Base-by-base conservation (phyloP, 2,329 filamentous ascomycete species). In the Elsinoe arachidis region DNA sequence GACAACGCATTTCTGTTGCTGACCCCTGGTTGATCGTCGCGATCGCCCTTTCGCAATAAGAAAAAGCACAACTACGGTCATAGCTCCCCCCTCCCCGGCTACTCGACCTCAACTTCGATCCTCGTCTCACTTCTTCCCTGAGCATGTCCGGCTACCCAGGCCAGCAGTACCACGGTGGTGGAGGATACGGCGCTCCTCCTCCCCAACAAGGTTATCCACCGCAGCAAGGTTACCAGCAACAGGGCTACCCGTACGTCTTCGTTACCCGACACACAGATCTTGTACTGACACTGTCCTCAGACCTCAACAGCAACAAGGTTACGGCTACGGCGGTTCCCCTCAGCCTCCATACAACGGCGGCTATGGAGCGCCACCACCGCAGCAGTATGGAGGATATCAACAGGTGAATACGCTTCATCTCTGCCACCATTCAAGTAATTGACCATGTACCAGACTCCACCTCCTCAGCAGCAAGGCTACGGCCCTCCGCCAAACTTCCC, bases 141-240 rank as follows among this genome's bases (percentile, higher is more conserved):
- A 59, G n/a, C 35, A 61, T 61, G 60, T 61, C 60, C 21, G 52
- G 54, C 58, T 61, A 56, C 30, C 60, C 60, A 14, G 60, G 60
- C 12, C 60, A 61, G 43, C 37, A 46, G 21, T 58, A 61, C 51
- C 60, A 59, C 21, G 59, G 59, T 65, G 70, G 72, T 58, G 68
- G 66, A 26, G 66, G 70, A 52, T 74, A 74, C 60, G 69, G 69
- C 55, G 67, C 66, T 5, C 72, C 73, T 33, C 73, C 72, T 41
- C 73, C 70, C 55, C 66, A 68, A 57, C 57, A 62, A 30, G 61
- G 62, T 21, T 63, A 63, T 41, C 62, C 63, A 19, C 58, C 56
- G 10, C 49, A 39, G 44, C 23, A 44, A 35, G 49, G 38, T 39
- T 39, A 47, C 33, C 19, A 26, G 11, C 41, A 41, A 30, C 47